Percentiles rank a stretch among this genome's conserved stretches.
Conservation (phyloP, 257 asterid species). For the Solanum piurae region DNA sequence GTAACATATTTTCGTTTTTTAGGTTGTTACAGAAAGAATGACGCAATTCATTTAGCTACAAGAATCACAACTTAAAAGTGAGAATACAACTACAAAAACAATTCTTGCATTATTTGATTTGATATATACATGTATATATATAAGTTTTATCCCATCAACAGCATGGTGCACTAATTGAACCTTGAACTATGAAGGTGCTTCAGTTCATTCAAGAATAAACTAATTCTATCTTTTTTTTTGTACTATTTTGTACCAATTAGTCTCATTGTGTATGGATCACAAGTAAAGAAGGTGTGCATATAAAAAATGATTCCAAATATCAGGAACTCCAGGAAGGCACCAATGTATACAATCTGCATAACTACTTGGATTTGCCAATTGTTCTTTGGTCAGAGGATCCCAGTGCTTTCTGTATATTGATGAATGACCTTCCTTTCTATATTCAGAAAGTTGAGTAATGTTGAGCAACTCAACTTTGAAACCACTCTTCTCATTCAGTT, state of each 20-base stretch:
- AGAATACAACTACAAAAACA: neutral
- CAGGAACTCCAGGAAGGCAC: conserved; percentile 87
- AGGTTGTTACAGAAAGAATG: neutral
- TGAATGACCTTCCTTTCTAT: conserved; percentile 59
- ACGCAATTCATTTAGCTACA: neutral
- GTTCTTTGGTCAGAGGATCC: conserved; percentile 19
- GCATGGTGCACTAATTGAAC: neutral
- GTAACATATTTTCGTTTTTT: no score
- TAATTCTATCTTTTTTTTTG: neutral
- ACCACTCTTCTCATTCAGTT: conserved; percentile 24
- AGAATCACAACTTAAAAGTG: neutral
- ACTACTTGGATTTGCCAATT: conserved; percentile 21
- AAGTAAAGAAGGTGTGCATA: conserved; percentile 31
- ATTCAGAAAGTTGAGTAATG: conserved; percentile 51
- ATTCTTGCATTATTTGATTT: neutral
- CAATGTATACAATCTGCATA: conserved; percentile 60
- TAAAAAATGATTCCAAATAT: conserved; percentile 62
- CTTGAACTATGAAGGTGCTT: neutral
- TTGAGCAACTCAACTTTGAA: conserved; percentile 37
- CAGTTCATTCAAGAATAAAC: neutral
- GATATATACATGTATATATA: neutral
- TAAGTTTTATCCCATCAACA: neutral
- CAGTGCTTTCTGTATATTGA: conserved; percentile 26
- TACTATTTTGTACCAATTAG: neutral
- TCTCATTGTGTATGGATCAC: neutral